Conservation (phyloP, 176 grass and related monocot genomes). For the Hordeum marinum region DNA sequence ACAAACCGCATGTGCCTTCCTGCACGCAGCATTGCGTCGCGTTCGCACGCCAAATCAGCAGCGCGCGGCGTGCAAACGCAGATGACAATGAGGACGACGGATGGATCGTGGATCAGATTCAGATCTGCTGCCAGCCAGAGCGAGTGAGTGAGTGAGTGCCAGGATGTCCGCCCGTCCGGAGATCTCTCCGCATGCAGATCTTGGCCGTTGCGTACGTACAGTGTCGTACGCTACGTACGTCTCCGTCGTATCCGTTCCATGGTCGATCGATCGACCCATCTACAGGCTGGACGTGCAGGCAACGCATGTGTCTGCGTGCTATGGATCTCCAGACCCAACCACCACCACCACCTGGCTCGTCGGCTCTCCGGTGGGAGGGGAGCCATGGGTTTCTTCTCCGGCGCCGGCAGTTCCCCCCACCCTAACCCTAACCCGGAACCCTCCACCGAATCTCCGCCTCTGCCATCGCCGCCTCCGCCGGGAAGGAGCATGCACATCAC, state of each 20-base stretch:
- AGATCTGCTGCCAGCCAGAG: constrained; percentile 3
- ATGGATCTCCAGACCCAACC: too few relatives aligned
- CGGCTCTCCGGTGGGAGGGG: too few relatives aligned
- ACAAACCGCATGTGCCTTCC: neutral
- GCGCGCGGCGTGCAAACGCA: neutral
- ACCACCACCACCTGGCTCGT: too few relatives aligned
- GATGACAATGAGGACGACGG: neutral
- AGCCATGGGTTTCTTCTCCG: too few relatives aligned
- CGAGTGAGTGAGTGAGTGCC: neutral
- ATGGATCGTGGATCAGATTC: neutral
- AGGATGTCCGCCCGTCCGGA: constrained; percentile 18
- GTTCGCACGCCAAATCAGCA: neutral
- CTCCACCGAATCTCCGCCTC: too few relatives aligned
- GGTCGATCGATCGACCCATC: neutral
- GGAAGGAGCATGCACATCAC: too few relatives aligned
- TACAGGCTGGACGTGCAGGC: neutral
- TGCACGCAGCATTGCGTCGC: neutral
- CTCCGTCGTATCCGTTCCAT: neutral
- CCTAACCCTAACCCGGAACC: too few relatives aligned
- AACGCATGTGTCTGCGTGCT: neutral
- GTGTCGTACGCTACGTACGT: neutral
- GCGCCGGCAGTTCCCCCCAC: too few relatives aligned
- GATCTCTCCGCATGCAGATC: constrained; percentile 22
- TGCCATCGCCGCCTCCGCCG: too few relatives aligned
- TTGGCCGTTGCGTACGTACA: constrained; percentile 29